Evolutionary conservation across 352 stramenopile species (phyloP).

Genomic region (Sclerospora graminicola): DNA sequence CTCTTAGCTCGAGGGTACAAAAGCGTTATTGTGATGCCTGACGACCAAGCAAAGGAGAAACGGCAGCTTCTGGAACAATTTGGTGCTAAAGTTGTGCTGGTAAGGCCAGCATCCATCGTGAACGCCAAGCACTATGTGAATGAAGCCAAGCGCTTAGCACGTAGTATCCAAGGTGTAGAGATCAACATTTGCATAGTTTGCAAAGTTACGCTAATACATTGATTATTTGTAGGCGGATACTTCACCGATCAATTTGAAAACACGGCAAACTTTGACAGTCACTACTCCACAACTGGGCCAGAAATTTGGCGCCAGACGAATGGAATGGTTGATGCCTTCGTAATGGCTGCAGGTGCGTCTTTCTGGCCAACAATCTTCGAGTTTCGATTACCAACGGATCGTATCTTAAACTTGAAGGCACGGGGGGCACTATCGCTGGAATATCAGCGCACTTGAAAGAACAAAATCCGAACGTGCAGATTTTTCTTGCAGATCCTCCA

Average conservation of each 20-base stretch:
- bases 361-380: background rate
- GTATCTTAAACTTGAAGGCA: conserved; percentile 41
- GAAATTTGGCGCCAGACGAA: conserved; percentile 93
- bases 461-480: conserved; percentile 66
- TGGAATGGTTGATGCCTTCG: conserved; percentile 92
- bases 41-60: conserved; percentile 95
- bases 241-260: conserved; percentile 99
- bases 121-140: conserved; percentile 98
- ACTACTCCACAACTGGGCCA: conserved; percentile 91
- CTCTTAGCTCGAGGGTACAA: conserved; percentile 85
- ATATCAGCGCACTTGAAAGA: conserved; percentile 92
- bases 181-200: background rate
- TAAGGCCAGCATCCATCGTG: conserved; percentile 91
- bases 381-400: background rate
- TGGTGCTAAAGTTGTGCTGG: conserved; percentile 80
- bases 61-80: conserved; percentile 67
- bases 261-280: conserved; percentile 89
- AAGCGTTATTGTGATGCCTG: conserved; percentile 95
- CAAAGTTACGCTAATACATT: background rate
- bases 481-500: conserved; percentile 94
- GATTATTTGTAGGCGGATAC: conserved; percentile 56
- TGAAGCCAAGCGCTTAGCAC: conserved; percentile 82
- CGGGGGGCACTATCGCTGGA: conserved; percentile 95
- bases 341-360: conserved; percentile 91
- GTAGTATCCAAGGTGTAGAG: conserved; percentile 57